A percentile compares a stretch with the other conserved stretches of the same genome.
phyloP scores from a whole-genome alignment of 768 basidiomycete genomes.

The Auricularia cornea region DNA sequence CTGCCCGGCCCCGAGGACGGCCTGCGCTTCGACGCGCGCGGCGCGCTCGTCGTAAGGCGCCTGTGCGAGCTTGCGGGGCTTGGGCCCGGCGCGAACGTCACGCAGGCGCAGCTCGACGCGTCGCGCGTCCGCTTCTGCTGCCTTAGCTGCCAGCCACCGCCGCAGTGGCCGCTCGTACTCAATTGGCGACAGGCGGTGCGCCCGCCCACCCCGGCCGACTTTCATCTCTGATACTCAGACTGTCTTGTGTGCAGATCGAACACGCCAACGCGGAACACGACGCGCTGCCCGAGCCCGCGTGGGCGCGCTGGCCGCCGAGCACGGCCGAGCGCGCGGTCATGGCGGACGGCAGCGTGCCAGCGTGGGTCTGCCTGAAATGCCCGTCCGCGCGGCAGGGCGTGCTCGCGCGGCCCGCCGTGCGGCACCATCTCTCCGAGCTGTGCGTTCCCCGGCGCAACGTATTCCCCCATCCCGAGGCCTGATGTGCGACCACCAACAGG shows the following conservation, averaged over 20 bases:
- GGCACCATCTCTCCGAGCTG: not conserved
- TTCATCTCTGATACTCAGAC: not conserved
- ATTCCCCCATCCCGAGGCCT: not conserved
- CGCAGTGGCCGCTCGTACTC: not conserved
- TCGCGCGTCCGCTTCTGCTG: not conserved
- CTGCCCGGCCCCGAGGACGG: not conserved
- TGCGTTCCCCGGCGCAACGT: too few relatives aligned
- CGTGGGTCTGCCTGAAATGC: not conserved
- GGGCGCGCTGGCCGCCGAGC: not conserved
- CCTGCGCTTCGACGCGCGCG: not conserved
- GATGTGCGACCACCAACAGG: not conserved
- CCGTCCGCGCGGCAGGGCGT: not conserved
- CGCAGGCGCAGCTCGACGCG: not conserved
- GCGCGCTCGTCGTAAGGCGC: not conserved
- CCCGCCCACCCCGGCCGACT: not conserved
- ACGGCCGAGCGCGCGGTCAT: not conserved
- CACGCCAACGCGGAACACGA: not conserved
- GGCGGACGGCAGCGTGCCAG: not conserved
- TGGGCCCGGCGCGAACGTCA: not conserved
- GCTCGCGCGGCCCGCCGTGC: not conserved
- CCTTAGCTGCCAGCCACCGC: not conserved
- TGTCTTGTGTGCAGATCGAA: not conserved
- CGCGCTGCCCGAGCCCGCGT: not conserved
- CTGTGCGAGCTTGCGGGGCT: not conserved
- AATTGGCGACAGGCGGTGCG: not conserved